A percentile compares a stretch with the other conserved stretches of the same genome.
Conservation (phyloP, 495 filamentous ascomycete genomes). For the Astrothelium subdiscretum region DNA sequence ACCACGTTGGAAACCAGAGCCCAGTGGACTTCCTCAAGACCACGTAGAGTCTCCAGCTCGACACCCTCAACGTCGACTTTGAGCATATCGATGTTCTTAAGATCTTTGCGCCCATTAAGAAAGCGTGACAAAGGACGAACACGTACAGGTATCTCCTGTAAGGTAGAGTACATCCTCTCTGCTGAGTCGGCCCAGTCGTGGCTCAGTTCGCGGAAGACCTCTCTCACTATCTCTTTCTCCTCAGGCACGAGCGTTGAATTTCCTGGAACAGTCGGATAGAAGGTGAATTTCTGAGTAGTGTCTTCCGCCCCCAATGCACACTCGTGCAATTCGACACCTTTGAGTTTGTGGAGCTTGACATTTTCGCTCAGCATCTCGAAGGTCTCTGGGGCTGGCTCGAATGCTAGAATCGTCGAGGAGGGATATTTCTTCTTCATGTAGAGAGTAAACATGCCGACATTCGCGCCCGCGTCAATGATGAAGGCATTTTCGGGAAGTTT, state of each 20-base stretch:
- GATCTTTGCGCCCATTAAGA: conserved; percentile 3
- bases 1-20: conserved; percentile 11
- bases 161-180: conserved; percentile 9
- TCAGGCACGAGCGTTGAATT: conserved; percentile 4
- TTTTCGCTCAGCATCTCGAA: conserved; percentile 17
- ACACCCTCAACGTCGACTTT: conserved; percentile 17
- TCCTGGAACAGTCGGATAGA: conserved; percentile 15
- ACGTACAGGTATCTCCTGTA: conserved; percentile 7
- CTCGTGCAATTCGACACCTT: conserved; percentile 9
- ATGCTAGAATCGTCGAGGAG: conserved; percentile 16
- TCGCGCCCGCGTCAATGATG: conserved; percentile 21
- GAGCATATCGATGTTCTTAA: conserved; percentile 13
- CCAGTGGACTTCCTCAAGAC: conserved; percentile 15
- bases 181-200: conserved; percentile 4
- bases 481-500: conserved; percentile 13
- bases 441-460: conserved; percentile 21
- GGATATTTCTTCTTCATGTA: conserved; percentile 24
- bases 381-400: conserved; percentile 22
- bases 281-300: conserved; percentile 14
- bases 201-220: conserved; percentile 1
- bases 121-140: conserved; percentile 12
- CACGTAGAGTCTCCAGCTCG: conserved; percentile 14
- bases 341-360: conserved; percentile 13
- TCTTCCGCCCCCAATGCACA: conserved; percentile 8
- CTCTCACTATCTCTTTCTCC: conserved; percentile 9